Evolutionary conservation across 2,329 filamentous ascomycete genomes (phyloP), one percentile per base, ranked within the genome.

Genomic region (Chrysosporium queenslandicum): DNA sequence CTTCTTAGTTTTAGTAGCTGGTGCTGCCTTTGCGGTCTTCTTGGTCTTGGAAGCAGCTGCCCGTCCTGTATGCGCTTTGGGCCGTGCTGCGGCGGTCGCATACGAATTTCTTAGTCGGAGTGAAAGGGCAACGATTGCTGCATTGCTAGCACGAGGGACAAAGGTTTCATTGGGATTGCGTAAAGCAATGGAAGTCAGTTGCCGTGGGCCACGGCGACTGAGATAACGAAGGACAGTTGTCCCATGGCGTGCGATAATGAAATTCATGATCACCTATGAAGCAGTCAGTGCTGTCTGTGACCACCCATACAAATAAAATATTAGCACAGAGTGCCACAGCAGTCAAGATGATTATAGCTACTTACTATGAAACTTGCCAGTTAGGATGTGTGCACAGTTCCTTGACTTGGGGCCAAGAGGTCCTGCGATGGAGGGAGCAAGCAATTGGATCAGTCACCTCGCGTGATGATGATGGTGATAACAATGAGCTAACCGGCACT

Each of bases 61-160:
- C 39, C 49, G 56, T 34, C 14, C 56, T 4, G 39, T 51, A 12
- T 18, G 53, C 54, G 50, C 51, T 52, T 57, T 58, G n/a, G 48
- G 53, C 55, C 16, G 57, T 34, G 60, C 60, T 30, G 61, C 62
- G 23, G 63, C 54, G 36, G 65, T 65, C n/a, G 66, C 65, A 58
- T 67, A 68, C 30, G 59, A 59, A 52, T 59, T 55, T 52, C 59
- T 60, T 21, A 62, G 57, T 27, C 55, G 54, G 21, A 58, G 53
- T 14, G 60, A 59, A 42, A 60, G 58, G n/a, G n/a, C 27, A 4
- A 30, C 29, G 20, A 29, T 25, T 53, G 50, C 43, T 50, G 53
- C 4, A 54, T 27, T 7, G 57, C 49, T 50, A 53, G 54, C 14
- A 2, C 32, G n/a, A 1, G 41, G 18, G 11, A 37, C 23, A 34